Evolutionary conservation across 2,329 filamentous ascomycete species (phyloP).

Genomic region (Cordyceps pruinosa): DNA sequence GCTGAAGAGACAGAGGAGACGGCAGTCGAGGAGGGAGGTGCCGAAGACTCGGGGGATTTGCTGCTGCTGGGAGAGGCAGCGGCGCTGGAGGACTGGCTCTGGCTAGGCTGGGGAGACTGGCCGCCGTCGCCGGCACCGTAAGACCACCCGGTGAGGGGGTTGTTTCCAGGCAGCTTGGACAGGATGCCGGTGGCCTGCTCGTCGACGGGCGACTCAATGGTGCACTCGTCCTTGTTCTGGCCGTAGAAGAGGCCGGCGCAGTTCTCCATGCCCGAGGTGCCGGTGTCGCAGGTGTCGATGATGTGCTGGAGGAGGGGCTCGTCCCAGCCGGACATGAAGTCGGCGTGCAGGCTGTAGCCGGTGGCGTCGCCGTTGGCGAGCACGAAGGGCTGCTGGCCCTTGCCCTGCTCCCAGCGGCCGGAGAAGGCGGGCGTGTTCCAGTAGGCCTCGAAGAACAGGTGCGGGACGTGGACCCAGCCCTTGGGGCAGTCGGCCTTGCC

Average conservation of each 20-base stretch:
- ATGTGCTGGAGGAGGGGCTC: conserved; percentile 56
- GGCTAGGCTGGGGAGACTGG: background rate
- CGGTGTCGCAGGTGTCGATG: conserved; percentile 58
- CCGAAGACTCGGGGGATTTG: background rate
- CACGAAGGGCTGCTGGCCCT: conserved; percentile 57
- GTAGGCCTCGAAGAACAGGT: conserved; percentile 54
- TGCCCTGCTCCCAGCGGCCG: conserved; percentile 46
- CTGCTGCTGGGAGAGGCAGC: background rate
- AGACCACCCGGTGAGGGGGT: conserved; percentile 46
- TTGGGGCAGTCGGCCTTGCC: conserved; percentile 48
- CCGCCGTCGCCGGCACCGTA: conserved; percentile 26
- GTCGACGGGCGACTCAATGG: conserved; percentile 39
- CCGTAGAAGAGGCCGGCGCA: conserved; percentile 53
- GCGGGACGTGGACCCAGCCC: conserved; percentile 48
- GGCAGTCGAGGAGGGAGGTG: background rate
- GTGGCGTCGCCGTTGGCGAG: conserved; percentile 63
- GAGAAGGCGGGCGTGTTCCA: conserved; percentile 50
- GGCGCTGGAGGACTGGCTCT: background rate
- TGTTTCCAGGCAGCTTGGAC: conserved; percentile 46
- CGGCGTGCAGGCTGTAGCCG: conserved; percentile 63
- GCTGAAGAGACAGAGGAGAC: background rate
- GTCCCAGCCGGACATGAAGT: conserved; percentile 71
- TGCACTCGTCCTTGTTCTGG: conserved; percentile 46
- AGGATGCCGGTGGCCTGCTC: conserved; percentile 40
- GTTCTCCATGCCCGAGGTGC: conserved; percentile 52